Evolutionary conservation across 495 filamentous ascomycete genomes (phyloP), one percentile per base, ranked within the genome.

Genomic region (Bacidia gigantensis): DNA sequence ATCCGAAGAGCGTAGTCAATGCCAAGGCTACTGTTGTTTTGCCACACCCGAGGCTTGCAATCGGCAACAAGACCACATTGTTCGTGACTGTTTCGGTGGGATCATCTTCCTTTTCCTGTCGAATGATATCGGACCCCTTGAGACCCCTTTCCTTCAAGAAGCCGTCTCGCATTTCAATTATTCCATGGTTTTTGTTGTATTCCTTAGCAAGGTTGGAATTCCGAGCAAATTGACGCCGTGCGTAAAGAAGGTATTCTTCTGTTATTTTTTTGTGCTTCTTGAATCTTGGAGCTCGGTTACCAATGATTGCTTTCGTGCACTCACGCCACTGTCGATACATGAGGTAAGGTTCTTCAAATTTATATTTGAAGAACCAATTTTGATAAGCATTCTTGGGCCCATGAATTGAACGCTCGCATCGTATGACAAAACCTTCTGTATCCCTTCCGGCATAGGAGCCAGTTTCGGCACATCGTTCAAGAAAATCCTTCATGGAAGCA

Each of bases 351-450:
- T 98, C 93, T 63, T 98, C 92, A 49, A 97, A 98, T 69, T 98
- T 98, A 76, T 87, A 98, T 65, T 98, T 98, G 81, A 97, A 98
- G 69, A 98, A 97, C 90, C 90, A 98, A 64, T 97, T 87, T 17
- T 76, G 70, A 67, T 79, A 92, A 39, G 63, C 65, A 1, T 60
- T 60, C 11, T 68, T 69, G 10, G 63, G 66, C 20, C 50, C 55
- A 18, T 59, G 26, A 20, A 75, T 65, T 49, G 73, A 72, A 54
- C 80, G 77, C 62, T 86, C 82, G 69, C 92, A 97, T 50, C 92
- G 83, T 52, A 98, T 84, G 50, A 98, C 92, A 58, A 98, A 98
- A 2, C 92, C 92, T 64, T 98, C 92, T 2, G 95, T 90, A 56
- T 97, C 89, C 49, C 87, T 82, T 9, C 87, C 90, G 56, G 82